Conservation (phyloP, 352 stramenopile species). For the Phytophthora sansomeana region DNA sequence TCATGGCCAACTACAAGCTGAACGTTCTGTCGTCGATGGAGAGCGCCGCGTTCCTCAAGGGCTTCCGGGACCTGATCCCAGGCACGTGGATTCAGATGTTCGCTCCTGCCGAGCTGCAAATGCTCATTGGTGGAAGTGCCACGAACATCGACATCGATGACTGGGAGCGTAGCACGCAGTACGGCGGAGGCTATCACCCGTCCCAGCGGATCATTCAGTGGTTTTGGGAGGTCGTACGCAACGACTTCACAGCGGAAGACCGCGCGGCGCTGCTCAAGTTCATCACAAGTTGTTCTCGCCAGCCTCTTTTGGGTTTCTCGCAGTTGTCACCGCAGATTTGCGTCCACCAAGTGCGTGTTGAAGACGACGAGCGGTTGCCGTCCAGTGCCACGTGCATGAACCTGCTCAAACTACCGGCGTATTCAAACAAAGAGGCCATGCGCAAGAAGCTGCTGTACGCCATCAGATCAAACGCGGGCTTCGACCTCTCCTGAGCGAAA, state of each 20-base stretch:
- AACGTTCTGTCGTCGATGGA: slow-evolving; percentile 86
- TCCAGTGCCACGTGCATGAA: slow-evolving; percentile 98
- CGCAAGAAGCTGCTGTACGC: slow-evolving; percentile 95
- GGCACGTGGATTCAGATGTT: slow-evolving; percentile 86
- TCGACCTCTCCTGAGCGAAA: slow-evolving; percentile 94
- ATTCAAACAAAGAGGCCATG: slow-evolving; percentile 95
- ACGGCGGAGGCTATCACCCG: slow-evolving; percentile 96
- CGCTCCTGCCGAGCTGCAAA: slow-evolving; percentile 94
- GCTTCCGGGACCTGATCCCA: slow-evolving; percentile 82
- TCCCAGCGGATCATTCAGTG: slow-evolving; percentile 74
- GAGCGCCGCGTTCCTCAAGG: slow-evolving; percentile 69
- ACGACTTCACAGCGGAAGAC: slow-evolving; percentile 87
- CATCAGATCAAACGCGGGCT: slow-evolving; percentile 96
- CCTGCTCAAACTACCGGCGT: slow-evolving; percentile 96
- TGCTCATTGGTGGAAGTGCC: slow-evolving; percentile 91
- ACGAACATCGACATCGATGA: slow-evolving; percentile 96
- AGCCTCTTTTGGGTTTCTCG: slow-evolving; percentile 95
- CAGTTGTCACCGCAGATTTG: slow-evolving; percentile 95
- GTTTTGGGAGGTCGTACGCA: slow-evolving; percentile 81
- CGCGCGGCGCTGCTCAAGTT: slow-evolving; percentile 95
- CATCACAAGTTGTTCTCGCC: slow-evolving; percentile 93
- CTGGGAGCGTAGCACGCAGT: slow-evolving; percentile 92
- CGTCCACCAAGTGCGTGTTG: slow-evolving; percentile 88
- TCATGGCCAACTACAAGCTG: slow-evolving; percentile 97
- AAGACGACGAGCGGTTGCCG: slow-evolving; percentile 73